phyloP scores from a whole-genome alignment of 352 stramenopile genomes.

The Thalassiosira sp. region DNA sequence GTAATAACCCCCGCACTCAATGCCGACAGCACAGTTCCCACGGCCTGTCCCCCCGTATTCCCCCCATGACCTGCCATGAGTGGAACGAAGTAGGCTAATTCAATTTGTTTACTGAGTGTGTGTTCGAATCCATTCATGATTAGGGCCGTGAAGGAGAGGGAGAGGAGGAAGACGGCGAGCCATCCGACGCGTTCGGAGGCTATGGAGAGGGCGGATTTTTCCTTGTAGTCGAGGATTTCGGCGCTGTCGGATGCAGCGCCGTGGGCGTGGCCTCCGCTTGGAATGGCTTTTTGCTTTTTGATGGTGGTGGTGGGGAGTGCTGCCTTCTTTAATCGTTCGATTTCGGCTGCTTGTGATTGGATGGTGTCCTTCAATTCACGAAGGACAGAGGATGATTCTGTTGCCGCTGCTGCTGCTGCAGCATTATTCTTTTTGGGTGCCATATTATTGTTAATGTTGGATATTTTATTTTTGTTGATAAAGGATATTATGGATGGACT shows the following conservation, averaged over 20 bases:
- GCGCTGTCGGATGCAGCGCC: conserved; percentile 40
- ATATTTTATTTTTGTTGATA: conserved; percentile 10
- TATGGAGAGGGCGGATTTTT: conserved; percentile 64
- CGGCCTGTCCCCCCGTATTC: conserved; percentile 81
- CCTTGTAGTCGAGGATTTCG: conserved; percentile 68
- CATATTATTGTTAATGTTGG: conserved; percentile 4
- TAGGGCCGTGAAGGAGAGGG: conserved; percentile 75
- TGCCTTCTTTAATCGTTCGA: conserved; percentile 67
- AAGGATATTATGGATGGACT: conserved; percentile 18
- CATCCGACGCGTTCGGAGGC: conserved; percentile 69
- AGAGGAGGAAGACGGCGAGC: conserved; percentile 77
- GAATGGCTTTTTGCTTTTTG: background rate
- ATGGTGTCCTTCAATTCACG: conserved; percentile 80
- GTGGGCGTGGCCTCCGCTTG: conserved; percentile 54
- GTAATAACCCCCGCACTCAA: conserved; percentile 65
- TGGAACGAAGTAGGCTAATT: conserved; percentile 83
- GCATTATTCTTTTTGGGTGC: conserved; percentile 25
- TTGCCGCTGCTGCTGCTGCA: background rate
- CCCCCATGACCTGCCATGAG: conserved; percentile 81
- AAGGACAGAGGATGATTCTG: conserved; percentile 47
- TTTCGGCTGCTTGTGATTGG: conserved; percentile 66
- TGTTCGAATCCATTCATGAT: conserved; percentile 85
- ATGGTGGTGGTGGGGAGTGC: conserved; percentile 19
- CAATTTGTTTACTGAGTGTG: conserved; percentile 79
- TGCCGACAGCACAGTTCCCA: conserved; percentile 78